Evolutionary conservation across 2,329 filamentous ascomycete genomes (phyloP).

Genomic region (Exophiala sp.): DNA sequence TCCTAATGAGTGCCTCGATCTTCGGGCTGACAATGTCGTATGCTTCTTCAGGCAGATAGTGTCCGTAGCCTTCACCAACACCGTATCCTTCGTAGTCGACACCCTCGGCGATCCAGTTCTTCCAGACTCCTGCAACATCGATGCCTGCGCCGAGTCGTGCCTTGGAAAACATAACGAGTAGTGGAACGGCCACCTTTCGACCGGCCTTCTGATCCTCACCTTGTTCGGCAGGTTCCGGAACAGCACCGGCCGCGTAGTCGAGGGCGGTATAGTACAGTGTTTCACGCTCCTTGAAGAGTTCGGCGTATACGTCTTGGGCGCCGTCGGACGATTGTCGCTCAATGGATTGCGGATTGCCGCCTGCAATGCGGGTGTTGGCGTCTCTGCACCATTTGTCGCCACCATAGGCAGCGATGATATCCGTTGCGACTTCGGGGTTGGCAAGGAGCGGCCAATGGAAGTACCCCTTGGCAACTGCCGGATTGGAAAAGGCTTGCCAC

Average conservation of each 20-base stretch:
- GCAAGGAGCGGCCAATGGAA: constrained; percentile 55
- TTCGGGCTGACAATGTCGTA: constrained; percentile 32
- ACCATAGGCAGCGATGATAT: constrained; percentile 44
- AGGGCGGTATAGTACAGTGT: constrained; percentile 44
- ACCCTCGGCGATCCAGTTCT: constrained; percentile 40
- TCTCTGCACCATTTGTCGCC: constrained; percentile 38
- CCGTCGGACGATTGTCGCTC: constrained; percentile 30
- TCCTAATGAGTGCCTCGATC: constrained; percentile 20
- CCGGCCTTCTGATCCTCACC: constrained; percentile 44
- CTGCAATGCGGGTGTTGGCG: constrained; percentile 34
- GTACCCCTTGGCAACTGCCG: constrained; percentile 37
- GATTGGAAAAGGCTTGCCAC: constrained; percentile 42
- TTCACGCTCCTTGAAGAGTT: constrained; percentile 42
- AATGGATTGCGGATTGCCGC: constrained; percentile 23
- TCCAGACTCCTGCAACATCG: constrained; percentile 41
- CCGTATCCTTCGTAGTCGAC: constrained; percentile 20
- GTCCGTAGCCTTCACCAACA: constrained; percentile 34
- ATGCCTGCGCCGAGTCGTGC: constrained; percentile 39
- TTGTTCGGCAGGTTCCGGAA: constrained; percentile 43
- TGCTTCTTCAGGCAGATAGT: constrained; percentile 49
- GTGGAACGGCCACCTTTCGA: constrained; percentile 42
- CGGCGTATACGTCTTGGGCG: constrained; percentile 44
- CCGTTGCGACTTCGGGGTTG: constrained; percentile 41
- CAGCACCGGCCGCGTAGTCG: constrained; percentile 47
- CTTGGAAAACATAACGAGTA: constrained; percentile 45